A percentile compares a stretch with the other conserved stretches of the same genome.
phyloP scores from a whole-genome alignment of 1,284 basidiomycete species.

The Cutaneotrichosporon dermatis region DNA sequence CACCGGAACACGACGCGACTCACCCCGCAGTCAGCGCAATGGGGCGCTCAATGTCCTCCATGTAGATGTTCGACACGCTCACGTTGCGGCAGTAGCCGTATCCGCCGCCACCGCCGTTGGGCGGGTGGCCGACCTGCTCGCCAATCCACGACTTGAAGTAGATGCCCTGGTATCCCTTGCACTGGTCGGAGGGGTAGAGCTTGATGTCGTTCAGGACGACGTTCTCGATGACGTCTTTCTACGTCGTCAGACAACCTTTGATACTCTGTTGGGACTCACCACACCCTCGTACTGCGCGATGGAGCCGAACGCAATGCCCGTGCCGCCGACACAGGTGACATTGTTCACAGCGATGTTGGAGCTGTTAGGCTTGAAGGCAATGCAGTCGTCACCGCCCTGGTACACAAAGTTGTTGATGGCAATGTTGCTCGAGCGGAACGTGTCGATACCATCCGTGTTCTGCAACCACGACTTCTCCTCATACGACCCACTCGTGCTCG shows the following conservation, averaged over 20 bases:
- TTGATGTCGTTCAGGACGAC: constrained; percentile 56
- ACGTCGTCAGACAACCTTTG: no score
- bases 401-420: constrained; percentile 47
- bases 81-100: constrained; percentile 57
- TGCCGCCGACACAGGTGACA: constrained; percentile 60
- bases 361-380: constrained; percentile 64
- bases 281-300: constrained; percentile 60
- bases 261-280: constrained; percentile 44
- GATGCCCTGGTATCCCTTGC: constrained; percentile 47
- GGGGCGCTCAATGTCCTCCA: constrained; percentile 28
- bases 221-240: constrained; percentile 57
- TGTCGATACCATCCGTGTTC: constrained; percentile 55
- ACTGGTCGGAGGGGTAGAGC: constrained; percentile 17
- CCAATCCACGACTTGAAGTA: constrained; percentile 67
- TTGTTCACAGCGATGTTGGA: constrained; percentile 56
- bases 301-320: constrained; percentile 62
- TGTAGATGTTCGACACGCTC: constrained; percentile 51
- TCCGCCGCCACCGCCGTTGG: constrained; percentile 62
- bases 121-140: constrained; percentile 56
- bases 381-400: constrained; percentile 58
- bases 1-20: no score
- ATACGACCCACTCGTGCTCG: constrained; percentile 47
- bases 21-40: constrained; percentile 23
- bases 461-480: constrained; percentile 52
- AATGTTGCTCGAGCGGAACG: constrained; percentile 57